Evolutionary conservation across 2,329 filamentous ascomycete species (phyloP), one percentile per base, ranked within the genome.

Genomic region (Ophiosphaerella herpotricha): DNA sequence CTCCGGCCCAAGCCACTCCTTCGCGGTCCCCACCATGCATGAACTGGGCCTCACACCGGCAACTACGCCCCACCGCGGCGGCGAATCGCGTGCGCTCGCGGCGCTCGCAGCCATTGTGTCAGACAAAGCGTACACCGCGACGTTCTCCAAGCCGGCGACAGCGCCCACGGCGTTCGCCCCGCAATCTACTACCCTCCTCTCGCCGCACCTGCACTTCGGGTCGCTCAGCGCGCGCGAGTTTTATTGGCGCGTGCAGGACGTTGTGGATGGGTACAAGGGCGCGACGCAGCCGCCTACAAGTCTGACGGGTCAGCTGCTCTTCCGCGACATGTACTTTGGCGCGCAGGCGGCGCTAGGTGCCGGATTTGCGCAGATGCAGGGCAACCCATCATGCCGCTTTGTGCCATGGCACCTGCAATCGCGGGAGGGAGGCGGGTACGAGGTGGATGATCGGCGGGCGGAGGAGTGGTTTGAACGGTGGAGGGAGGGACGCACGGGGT

Each of bases 251-350:
- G 84, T 85, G 0, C 81, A 85, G 63, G 84, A 85, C 23, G 79
- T 87, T 1, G 78, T 89, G 2, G 74, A 81, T 4, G 74, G 76
- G 9, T 84, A 83, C 60, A 80, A 81, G 31, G 82, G 82, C 2
- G 86, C 77, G 23, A 73, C 75, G 2, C 59, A 74, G 2, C 84
- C 86, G 0, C 89, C 89, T 0, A 84, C 83, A n/a, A 88, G 84
- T 53, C 71, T 92, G 13, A 85, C 81, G 0, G 89, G 89, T 2
- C 89, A 92, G 60, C 73, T 92, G 1, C 76, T 91, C 9, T 92
- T 92, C 69, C 80, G 89, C 13, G 89, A 92, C 66, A 92, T 92
- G 89, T 92, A 91, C 71, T 91, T 92, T 60, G 88, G 82, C 12
- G 88, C 88, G 0, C 88, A 92, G 66, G 87, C 88, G 1, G 80